These are phyloP conservation scores for Adansonia gregorii DNA, from an alignment of 441 rosid species.

Conservation along the genomic window DNA sequence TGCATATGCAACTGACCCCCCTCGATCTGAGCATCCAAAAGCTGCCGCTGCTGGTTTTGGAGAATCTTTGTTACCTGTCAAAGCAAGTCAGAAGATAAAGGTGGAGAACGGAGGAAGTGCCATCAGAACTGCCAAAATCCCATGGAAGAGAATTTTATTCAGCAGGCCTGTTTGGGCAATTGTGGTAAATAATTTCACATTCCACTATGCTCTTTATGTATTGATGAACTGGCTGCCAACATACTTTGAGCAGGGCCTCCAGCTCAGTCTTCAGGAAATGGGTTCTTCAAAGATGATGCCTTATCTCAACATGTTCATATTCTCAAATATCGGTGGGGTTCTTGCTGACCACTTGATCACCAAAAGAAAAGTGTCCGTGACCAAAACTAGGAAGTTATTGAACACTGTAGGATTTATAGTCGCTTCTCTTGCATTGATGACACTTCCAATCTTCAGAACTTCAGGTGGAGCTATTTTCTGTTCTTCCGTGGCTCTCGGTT, in stretches of 20 bases:
- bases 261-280: slow-evolving; percentile 90
- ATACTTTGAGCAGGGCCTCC: slow-evolving; percentile 84
- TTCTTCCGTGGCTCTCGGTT: slow-evolving; percentile 88
- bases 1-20: slow-evolving; percentile 78
- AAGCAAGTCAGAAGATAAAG: slow-evolving; percentile 57
- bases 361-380: slow-evolving; percentile 71
- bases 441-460: slow-evolving; percentile 76
- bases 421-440: slow-evolving; percentile 77
- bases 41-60: slow-evolving; percentile 90
- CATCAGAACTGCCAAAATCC: slow-evolving; percentile 58
- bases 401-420: slow-evolving; percentile 77
- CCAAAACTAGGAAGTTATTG: slow-evolving; percentile 75
- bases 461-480: slow-evolving; percentile 74
- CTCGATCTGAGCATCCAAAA: slow-evolving; percentile 85
- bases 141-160: slow-evolving; percentile 77
- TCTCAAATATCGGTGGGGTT: slow-evolving; percentile 89
- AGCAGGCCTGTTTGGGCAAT: slow-evolving; percentile 88
- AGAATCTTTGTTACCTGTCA: slow-evolving; percentile 68
- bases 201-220: slow-evolving; percentile 91
- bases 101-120: slow-evolving; percentile 56
- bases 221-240: slow-evolving; percentile 98
- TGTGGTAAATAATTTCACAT: slow-evolving; percentile 87
- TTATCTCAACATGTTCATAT: slow-evolving; percentile 89
- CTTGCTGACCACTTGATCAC: slow-evolving; percentile 84
- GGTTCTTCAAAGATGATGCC: slow-evolving; percentile 98